A percentile compares a stretch with the other conserved stretches of the same genome.
These are phyloP conservation scores for Collybia sp. DNA, from an alignment of 768 basidiomycete genomes.

Conservation along the genomic window DNA sequence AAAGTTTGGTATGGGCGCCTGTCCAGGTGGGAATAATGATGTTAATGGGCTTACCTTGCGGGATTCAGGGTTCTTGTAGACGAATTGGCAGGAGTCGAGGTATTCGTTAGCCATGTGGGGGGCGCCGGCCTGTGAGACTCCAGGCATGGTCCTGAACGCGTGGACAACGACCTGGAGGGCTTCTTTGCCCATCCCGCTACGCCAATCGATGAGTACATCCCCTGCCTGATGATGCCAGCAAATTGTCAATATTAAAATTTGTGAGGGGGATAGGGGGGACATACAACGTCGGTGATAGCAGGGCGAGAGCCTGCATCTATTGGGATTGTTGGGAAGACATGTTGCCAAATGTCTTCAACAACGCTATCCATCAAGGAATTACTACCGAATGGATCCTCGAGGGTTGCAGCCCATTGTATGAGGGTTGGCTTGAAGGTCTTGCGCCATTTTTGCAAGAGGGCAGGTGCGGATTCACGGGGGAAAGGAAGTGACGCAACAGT, in stretches of 20 bases:
- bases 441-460: neutral
- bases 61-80: neutral
- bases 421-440: neutral
- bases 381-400: neutral
- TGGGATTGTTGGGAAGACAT: neutral
- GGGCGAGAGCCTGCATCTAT: neutral
- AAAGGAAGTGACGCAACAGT: neutral
- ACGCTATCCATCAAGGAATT: neutral
- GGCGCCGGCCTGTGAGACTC: too few relatives aligned
- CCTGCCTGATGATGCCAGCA: neutral
- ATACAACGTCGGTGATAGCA: neutral
- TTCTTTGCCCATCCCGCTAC: neutral
- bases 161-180: neutral
- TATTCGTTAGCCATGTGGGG: neutral
- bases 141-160: neutral
- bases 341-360: neutral
- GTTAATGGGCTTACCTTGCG: neutral
- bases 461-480: neutral
- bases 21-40: neutral
- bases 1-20: neutral
- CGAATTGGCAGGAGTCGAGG: neutral
- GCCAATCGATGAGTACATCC: neutral
- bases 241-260: neutral
- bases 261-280: neutral
- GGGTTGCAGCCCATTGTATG: neutral